Base-by-base conservation (phyloP, 1,284 basidiomycete genomes). In the Cystobasidiaceae sp. region DNA sequence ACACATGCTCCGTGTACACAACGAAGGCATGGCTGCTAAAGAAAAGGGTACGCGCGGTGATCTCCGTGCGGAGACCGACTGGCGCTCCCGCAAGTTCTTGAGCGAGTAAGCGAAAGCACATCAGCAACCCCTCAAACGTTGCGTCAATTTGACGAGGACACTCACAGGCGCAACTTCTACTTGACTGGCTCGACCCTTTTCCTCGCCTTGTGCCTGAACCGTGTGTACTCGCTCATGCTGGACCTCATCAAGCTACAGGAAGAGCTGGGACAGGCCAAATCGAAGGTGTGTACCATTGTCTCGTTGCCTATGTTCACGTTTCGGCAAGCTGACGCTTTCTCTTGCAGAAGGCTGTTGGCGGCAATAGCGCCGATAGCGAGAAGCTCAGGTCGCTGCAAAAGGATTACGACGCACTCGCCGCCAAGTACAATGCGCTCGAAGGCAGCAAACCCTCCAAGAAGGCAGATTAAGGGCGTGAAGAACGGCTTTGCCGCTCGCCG, bases 171-270 rank as follows among this genome's bases (percentile, higher is more conserved):
- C 55, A 74, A 74, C 69, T 71, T 74, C 59, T 74, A 74, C 67
- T 69, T 74, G 39, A 65, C 71, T 63, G 71, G 71, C 28, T 71
- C 69, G 43, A 79, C 78, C 46, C 75, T 80, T 28, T 78, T 79
- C 75, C 73, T 79, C 34, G 71, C 72, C 9, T 64, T 75, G 25
- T 77, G 78, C 67, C 75, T 79, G n/a, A 62, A 60, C 33, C 21
- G 78, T 52, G 78, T 75, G 27, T 78, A 79, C 72, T 76, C 75
- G 51, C 75, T 80, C 68, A 75, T 79, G 45, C 73, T 77, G 33
- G 78, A 79, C 68, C 73, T 79, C 19, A 78, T 80, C 76, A 76
- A 78, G 68, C 71, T 76, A 5, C 78, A 79, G 68, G 78, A 79
- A 68, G 77, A 78, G 60, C 72, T 78, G 19, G 76, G 75, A 23